Base-by-base conservation (phyloP, 2,329 filamentous ascomycete species). In the Penicillium sp. region DNA sequence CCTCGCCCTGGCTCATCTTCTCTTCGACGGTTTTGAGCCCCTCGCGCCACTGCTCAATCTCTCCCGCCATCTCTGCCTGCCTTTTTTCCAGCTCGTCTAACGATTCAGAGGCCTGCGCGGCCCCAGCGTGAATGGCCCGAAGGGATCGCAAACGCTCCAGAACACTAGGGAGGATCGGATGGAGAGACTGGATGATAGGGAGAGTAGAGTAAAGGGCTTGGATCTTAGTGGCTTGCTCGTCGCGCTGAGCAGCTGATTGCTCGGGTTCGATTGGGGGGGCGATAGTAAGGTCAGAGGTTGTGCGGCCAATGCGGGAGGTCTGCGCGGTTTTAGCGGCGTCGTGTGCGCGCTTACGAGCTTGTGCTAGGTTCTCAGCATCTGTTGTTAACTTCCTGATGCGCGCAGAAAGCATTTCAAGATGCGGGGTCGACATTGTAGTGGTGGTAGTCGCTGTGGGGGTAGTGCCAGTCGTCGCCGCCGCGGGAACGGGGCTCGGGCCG, bases 201-300 rank as follows among this genome's bases (percentile, higher is more conserved):
- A 99, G 82, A 3, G 92, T 91, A 1, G 91, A 90, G 77, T 97
- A 97, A 5, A 99, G 85, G 1, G 93, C 91, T 67, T 96, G 95
- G 75, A 99, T 91, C 75, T 97, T 97, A 57, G 91, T 85, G 46
- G 88, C 85, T 70, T 96, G 91, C 69, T 96, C 92, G 8, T 79
- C 78, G 5, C 79, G 72, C 1, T 78, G 69, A 3, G 80, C 74
- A 8, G 75, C 80, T 19, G 82, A 81, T 17, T 65, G 64, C 50
- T 72, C 72, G 89, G 86, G 2, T 88, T 90, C 47, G 86, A 92
- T 73, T 11, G 71, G 67, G 13, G 69, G 70, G 7, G 69, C 70
- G 11, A 69, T 69, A 11, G 73, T 68, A 19, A 71, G 64, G 4
- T 69, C 66, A 7, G 61, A 69, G 30, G 73, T 72, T 46, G 71